Percentiles rank a stretch among this genome's conserved stretches.
These are phyloP conservation scores for Hortaea sp. DNA, from an alignment of 2,329 filamentous ascomycete genomes.

Conservation along the genomic window DNA sequence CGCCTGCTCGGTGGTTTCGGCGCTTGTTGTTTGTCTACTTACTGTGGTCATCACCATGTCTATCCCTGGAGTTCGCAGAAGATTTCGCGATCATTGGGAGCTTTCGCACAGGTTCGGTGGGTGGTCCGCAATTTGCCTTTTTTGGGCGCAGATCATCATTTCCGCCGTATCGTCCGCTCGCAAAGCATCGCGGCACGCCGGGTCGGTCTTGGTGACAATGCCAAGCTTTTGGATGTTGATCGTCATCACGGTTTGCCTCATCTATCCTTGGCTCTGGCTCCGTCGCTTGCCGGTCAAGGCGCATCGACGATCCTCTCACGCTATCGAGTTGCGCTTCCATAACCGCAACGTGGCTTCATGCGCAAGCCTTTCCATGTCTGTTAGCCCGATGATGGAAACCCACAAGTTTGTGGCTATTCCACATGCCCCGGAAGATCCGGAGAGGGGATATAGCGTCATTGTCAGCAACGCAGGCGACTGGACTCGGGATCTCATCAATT, in stretches of 20 bases:
- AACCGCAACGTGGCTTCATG: constrained; percentile 46
- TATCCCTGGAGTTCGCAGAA: constrained; percentile 52
- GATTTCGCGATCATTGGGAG: constrained; percentile 61
- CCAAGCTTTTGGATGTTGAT: constrained; percentile 60
- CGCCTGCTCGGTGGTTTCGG: constrained; percentile 22
- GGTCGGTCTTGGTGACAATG: constrained; percentile 24
- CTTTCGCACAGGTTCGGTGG: constrained; percentile 60
- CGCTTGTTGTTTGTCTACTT: constrained; percentile 52
- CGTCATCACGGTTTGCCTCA: constrained; percentile 53
- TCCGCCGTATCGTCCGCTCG: constrained; percentile 28
- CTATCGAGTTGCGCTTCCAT: constrained; percentile 59
- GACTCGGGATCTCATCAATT: constrained; percentile 54
- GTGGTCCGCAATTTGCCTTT: constrained; percentile 55
- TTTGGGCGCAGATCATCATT: constrained; percentile 55
- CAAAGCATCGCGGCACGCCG: constrained; percentile 20
- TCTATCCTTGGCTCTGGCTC: constrained; percentile 64
- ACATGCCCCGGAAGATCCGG: constrained; percentile 38
- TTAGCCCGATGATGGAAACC: constrained; percentile 46
- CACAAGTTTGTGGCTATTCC: constrained; percentile 64
- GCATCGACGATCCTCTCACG: constrained; percentile 63
- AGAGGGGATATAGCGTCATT: constrained; percentile 52
- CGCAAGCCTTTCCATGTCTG: constrained; percentile 14
- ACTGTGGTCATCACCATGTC: constrained; percentile 52
- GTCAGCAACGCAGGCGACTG: constrained; percentile 68
- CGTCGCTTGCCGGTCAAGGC: constrained; percentile 56